These are phyloP conservation scores for Zygotorulaspora florentina DNA, from an alignment of 805 yeast genomes.

Conservation along the genomic window DNA sequence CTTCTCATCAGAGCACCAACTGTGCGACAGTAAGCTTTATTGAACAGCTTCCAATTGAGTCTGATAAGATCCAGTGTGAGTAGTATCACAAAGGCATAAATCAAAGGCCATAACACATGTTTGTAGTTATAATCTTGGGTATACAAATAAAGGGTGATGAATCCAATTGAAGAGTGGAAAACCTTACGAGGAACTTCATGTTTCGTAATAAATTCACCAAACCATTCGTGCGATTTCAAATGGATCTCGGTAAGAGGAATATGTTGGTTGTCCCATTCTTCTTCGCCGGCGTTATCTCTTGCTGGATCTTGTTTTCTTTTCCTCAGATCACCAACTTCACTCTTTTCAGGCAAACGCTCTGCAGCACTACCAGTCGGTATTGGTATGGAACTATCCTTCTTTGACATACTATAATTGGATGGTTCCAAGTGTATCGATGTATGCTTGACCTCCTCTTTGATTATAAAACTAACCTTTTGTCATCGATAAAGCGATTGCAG, in stretches of 20 bases:
- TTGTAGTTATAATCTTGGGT: constrained; percentile 52
- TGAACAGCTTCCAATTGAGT: constrained; percentile 56
- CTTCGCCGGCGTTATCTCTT: not conserved
- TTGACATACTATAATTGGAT: constrained; percentile 3
- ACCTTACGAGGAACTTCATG: constrained; percentile 88
- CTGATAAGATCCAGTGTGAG: constrained; percentile 65
- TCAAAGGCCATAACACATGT: constrained; percentile 58
- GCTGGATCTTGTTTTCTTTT: constrained; percentile 5
- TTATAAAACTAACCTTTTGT: not conserved
- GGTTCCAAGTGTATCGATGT: not conserved
- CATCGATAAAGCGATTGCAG: not conserved
- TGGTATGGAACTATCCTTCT: constrained; percentile 11
- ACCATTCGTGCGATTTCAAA: constrained; percentile 41
- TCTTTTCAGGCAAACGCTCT: not conserved
- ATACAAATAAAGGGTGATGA: constrained; percentile 71
- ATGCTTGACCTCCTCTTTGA: no score
- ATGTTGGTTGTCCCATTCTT: constrained; percentile 24
- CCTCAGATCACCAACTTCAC: not conserved
- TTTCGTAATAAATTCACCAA: constrained; percentile 56
- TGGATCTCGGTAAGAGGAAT: constrained; percentile 33
- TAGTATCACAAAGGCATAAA: constrained; percentile 51
- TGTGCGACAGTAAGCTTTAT: constrained; percentile 56
- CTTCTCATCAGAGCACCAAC: constrained; percentile 86
- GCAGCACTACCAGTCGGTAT: constrained; percentile 8
- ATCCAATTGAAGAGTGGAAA: constrained; percentile 86